These are phyloP conservation scores for Excoecaria agallocha DNA, from an alignment of 345 rosid genomes.

Conservation along the genomic window DNA sequence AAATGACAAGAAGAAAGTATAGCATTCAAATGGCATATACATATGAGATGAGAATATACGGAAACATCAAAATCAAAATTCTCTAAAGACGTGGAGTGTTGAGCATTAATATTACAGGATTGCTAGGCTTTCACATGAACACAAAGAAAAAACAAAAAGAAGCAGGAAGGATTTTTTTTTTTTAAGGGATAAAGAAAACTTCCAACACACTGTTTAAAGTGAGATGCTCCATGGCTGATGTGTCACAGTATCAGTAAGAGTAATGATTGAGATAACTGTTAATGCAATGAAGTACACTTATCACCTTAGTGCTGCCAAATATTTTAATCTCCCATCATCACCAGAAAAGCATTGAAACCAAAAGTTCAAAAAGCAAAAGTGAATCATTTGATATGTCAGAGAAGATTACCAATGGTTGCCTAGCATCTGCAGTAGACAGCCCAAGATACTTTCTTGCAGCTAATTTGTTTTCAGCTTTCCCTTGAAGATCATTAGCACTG, in stretches of 20 bases:
- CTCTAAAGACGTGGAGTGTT: background rate
- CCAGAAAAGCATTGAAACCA: background rate
- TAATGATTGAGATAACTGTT: background rate
- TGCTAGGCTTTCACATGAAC: background rate
- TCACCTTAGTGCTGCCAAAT: background rate
- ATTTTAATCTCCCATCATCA: background rate
- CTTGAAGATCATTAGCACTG: slow-evolving; percentile 73
- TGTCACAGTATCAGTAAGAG: background rate
- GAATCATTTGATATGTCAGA: slow-evolving; percentile 13
- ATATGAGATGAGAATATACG: background rate
- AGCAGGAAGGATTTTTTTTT: background rate
- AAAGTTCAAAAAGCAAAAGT: background rate
- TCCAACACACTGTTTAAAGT: background rate
- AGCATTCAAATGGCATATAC: background rate
- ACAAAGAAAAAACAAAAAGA: background rate
- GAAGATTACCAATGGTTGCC: slow-evolving; percentile 68
- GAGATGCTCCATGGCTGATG: background rate
- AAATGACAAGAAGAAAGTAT: background rate
- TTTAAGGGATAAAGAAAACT: background rate
- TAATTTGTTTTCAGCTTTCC: slow-evolving; percentile 79
- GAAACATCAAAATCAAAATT: background rate
- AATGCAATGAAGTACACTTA: background rate
- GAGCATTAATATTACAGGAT: background rate
- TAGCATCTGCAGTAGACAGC: slow-evolving; percentile 64
- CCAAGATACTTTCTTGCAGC: slow-evolving; percentile 69